Percentiles rank a stretch among this genome's conserved stretches.
phyloP scores from a whole-genome alignment of 768 basidiomycete genomes.

The Trametes cinnabarina region DNA sequence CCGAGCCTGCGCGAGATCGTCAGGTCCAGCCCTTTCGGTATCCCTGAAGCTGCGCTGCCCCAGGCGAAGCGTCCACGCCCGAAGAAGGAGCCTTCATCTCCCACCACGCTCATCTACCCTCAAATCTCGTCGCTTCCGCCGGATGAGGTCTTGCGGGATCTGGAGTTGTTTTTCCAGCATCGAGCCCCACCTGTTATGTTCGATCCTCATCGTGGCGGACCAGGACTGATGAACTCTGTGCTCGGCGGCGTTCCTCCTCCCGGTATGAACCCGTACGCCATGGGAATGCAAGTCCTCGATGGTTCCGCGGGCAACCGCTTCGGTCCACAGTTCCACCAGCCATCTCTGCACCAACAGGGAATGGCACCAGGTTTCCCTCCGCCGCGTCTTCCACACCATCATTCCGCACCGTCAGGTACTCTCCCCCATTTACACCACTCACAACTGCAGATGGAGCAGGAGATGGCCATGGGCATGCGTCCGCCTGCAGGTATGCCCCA shows the following conservation, averaged over 20 bases:
- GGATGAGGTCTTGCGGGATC: constrained; percentile 32
- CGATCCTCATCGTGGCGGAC: constrained; percentile 17
- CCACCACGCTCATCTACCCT: constrained; percentile 29
- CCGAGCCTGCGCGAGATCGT: constrained; percentile 68
- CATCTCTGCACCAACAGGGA: constrained; percentile 9
- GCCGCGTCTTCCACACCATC: constrained; percentile 23
- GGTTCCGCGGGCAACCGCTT: constrained; percentile 19
- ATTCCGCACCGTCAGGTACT: constrained; percentile 23
- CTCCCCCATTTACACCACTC: constrained; percentile 18
- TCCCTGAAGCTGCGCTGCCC: constrained; percentile 20
- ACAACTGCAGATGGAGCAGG: constrained; percentile 26
- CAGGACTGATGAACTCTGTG: constrained; percentile 10
- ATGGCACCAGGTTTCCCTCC: constrained; percentile 20
- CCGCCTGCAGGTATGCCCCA: constrained; percentile 20
- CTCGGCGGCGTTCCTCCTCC: constrained; percentile 17
- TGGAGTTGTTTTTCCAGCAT: constrained; percentile 30
- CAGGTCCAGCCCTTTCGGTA: constrained; percentile 54
- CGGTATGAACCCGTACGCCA: constrained; percentile 21
- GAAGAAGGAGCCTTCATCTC: constrained; percentile 15
- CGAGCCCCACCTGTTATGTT: constrained; percentile 18
- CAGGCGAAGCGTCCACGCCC: constrained; percentile 10
- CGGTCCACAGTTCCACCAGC: constrained; percentile 16
- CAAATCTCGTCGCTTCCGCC: constrained; percentile 28
- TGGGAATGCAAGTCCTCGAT: constrained; percentile 22
- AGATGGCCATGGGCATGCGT: constrained; percentile 20